These are phyloP conservation scores for Pseudotsuga menziesii DNA, from an alignment of 75 land plant species.

Conservation along the genomic window DNA sequence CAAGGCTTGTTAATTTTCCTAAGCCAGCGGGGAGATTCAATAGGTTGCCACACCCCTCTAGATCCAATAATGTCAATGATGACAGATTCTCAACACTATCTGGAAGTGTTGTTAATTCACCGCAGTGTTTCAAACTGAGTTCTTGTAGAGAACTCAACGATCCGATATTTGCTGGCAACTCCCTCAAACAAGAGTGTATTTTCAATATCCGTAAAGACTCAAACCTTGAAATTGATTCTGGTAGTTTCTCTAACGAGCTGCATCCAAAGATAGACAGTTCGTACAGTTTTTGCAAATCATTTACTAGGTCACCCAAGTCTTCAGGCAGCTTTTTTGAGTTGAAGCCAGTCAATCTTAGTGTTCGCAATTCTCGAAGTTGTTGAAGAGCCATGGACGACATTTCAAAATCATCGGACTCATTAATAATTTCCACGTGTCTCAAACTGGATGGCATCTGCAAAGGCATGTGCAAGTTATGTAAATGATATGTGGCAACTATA, in stretches of 20 bases:
- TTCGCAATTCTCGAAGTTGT: too few species aligned
- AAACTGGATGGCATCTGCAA: too few species aligned
- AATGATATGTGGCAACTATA: too few species aligned
- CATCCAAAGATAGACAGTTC: not conserved
- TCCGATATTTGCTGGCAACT: not conserved
- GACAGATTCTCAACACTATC: not conserved
- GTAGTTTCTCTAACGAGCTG: not conserved
- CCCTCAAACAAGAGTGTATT: not conserved
- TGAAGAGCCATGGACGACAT: too few species aligned
- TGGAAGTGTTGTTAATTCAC: not conserved
- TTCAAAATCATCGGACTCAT: too few species aligned
- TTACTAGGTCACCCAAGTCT: not conserved
- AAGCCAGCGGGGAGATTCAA: not conserved
- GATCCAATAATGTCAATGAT: not conserved
- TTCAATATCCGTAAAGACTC: not conserved
- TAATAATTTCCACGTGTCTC: too few species aligned
- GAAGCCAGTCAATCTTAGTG: not conserved
- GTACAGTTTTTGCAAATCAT: not conserved
- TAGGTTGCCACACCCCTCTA: not conserved
- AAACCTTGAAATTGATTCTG: not conserved
- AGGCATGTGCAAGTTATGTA: too few species aligned
- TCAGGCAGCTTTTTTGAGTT: not conserved
- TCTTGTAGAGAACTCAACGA: too few species aligned
- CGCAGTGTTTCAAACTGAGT: not conserved
- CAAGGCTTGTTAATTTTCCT: not conserved